Conservation (phyloP, 805 yeast genomes). For the Candida nanaspora region DNA sequence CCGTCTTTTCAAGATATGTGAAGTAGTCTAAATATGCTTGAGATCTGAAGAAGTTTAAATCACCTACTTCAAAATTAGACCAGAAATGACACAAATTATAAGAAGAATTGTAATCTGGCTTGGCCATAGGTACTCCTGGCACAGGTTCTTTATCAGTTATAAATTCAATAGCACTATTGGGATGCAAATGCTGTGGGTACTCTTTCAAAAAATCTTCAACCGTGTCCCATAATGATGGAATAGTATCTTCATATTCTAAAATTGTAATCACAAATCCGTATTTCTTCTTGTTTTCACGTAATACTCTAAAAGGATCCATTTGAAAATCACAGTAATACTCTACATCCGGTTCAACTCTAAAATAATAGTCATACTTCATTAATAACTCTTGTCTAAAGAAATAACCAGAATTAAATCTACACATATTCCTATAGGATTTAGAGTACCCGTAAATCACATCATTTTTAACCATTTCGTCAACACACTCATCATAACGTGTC, state of each 20-base stretch:
- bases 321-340: conserved; percentile 82
- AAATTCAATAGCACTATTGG: conserved; percentile 54
- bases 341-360: conserved; percentile 93
- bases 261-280: conserved; percentile 86
- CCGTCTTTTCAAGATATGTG: conserved; percentile 53
- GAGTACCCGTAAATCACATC: conserved; percentile 61
- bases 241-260: conserved; percentile 77
- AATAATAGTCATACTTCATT: conserved; percentile 75
- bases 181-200: conserved; percentile 56
- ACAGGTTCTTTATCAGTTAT: conserved; percentile 47
- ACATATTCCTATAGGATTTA: conserved; percentile 82
- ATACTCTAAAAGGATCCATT: conserved; percentile 78
- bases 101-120: conserved; percentile 39
- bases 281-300: conserved; percentile 68
- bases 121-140: conserved; percentile 33
- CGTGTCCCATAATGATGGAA: conserved; percentile 77
- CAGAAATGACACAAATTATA: conserved; percentile 83
- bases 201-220: conserved; percentile 55
- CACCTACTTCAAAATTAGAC: conserved; percentile 80
- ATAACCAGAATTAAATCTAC: conserved; percentile 87
- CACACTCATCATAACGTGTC: conserved; percentile 39
- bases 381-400: conserved; percentile 76
- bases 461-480: conserved; percentile 36
- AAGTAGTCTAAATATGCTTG: conserved; percentile 57
- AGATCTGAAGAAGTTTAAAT: conserved; percentile 61